These are phyloP conservation scores for Komagataella mondaviorum DNA, from an alignment of 805 yeast species.

Conservation along the genomic window DNA sequence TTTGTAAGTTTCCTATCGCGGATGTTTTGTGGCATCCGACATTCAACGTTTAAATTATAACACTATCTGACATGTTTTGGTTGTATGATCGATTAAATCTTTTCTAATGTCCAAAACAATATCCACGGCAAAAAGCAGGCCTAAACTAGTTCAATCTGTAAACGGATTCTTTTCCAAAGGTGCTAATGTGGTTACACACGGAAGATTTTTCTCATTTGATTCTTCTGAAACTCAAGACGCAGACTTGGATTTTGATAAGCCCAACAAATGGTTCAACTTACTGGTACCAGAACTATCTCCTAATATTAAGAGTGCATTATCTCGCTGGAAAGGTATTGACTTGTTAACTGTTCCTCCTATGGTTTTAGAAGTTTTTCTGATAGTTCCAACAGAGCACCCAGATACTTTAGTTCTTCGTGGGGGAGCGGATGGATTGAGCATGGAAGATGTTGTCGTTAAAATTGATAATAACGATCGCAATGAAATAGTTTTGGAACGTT, in stretches of 20 bases:
- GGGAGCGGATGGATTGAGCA: not conserved
- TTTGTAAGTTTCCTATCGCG: not conserved
- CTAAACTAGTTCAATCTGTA: not conserved
- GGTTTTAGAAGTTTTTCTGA: conserved; percentile 60
- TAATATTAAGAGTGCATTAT: conserved; percentile 38
- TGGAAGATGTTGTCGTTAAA: not conserved
- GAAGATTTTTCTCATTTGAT: not conserved
- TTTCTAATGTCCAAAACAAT: not conserved
- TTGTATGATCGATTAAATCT: not conserved
- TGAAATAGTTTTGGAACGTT: conserved; percentile 88
- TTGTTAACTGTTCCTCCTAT: conserved; percentile 54
- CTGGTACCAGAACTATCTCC: conserved; percentile 24
- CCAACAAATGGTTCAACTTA: conserved; percentile 53
- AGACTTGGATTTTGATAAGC: not conserved
- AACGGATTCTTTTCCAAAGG: not conserved
- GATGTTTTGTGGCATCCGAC: not conserved
- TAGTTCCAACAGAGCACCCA: not conserved
- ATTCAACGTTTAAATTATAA: not conserved
- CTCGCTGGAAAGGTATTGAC: conserved; percentile 42
- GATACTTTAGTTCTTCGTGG: conserved; percentile 12
- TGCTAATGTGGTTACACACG: not conserved
- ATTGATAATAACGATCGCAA: not conserved
- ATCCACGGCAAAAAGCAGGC: not conserved
- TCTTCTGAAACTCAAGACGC: not conserved
- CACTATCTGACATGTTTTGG: not conserved